Base-by-base conservation (phyloP, 176 grass and related monocot genomes). In the Triticum urartu region DNA sequence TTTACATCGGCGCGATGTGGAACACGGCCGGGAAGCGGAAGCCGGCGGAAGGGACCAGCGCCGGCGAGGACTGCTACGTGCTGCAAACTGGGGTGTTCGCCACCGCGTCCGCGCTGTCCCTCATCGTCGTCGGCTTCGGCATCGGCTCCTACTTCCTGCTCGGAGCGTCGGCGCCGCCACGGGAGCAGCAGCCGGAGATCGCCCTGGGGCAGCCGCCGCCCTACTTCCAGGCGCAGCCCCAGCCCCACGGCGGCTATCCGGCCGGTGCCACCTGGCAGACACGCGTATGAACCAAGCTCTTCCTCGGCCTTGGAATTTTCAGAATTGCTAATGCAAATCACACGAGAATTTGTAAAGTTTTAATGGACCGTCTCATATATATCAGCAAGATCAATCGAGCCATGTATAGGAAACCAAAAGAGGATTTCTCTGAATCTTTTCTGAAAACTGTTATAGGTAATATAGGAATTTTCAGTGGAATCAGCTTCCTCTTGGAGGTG, bases 91-190 rank as follows among this genome's bases (percentile, higher is more conserved):
- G 74, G 47, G 15, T 77, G 47, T 77, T 77, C 74, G 74, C 74
- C 47, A 30, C 74, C 74, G 74, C 74, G 28, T 56, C 74, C 8
- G 74, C 32, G 26, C 74, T 77, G 4, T 56, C 74, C 15, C 26
- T 77, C 28, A 9, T 77, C 28, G 48, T 58, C 5, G 26, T 77
- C 28, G 48, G 47, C 48, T 34, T 77, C 2, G 74, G 74, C 26
- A 56, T 77, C 74, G 50, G 26, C 47, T 77, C 74, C 56, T 79
- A 79, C 77, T 40, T 63, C 58, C 58, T 77, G 48, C 48, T 77
- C 48, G 17, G 74, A 77, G 47, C 28, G 26, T 77, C 28, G 1
- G 24, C 7, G 9, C 25, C 14, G 45, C 4, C 28, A 28, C 74
- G 1, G 9, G 26, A 21, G 74, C 73, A 77, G 15, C 47, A 77